Base-by-base conservation (phyloP, 345 rosid species). In the Arabis hirsuta region DNA sequence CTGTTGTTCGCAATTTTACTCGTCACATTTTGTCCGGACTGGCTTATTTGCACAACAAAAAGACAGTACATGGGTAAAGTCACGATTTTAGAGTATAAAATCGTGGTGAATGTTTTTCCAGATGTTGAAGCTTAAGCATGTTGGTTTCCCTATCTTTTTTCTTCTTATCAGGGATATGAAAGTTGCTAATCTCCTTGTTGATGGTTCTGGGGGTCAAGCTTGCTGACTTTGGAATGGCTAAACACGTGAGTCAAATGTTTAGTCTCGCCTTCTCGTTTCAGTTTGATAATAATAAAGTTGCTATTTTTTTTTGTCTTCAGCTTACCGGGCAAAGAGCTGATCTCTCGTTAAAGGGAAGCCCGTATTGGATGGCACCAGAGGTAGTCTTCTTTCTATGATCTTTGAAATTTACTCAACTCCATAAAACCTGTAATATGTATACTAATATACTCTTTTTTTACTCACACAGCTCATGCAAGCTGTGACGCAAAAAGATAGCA, bases 341-440 rank as follows among this genome's bases (percentile, higher is more conserved):
- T 77, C 93, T 95, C 32, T 95, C 99, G 74, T 63, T 95, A 45
- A 95, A 86, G 71, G 97, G 99, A 80, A 95, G 97, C 64, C 99
- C 99, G 12, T 84, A 95, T 66, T 95, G 99, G 99, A 95, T 91
- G 99, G 97, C 97, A 75, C 99, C 99, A 60, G 99, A 95, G 96
- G 99, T 95, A 84, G 59, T 64, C 46, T 58, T 36, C 45, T 46
- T 39, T 44, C 24, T 34, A 16, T 57, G 55, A 65, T 31, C 13
- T 31, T 39, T 51, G 8, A 58, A 38, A 38, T 1, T 9, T 29
- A 55, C 9, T 52, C n/a, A 26, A 44, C 5, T 16, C 36, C 16
- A 55, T 39, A 24, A 26, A 38, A 27, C 46, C 7, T 61, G 12
- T 44, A 32, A 16, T 16, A 16, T 47, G 1, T 27, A 19, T 55